Evolutionary conservation across 2,329 filamentous ascomycete species (phyloP).

Genomic region (Cryphonectria naterciae): DNA sequence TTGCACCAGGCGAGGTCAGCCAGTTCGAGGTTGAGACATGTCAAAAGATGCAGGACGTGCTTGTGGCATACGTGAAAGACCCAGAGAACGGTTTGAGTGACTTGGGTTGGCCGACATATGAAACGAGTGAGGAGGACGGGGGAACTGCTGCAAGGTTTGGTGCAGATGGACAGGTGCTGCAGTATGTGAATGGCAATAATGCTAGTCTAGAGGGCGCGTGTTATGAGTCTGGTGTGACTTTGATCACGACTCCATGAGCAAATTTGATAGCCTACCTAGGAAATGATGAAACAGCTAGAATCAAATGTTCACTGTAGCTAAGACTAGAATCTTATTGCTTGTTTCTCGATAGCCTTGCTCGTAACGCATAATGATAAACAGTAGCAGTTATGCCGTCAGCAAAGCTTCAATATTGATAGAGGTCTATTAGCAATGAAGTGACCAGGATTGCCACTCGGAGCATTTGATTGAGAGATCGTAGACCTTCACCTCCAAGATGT

Average conservation of each 20-base stretch:
- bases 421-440: neutral
- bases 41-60: constrained; percentile 30
- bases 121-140: constrained; percentile 1
- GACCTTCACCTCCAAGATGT: neutral
- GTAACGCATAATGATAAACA: too few relatives aligned
- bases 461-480: neutral
- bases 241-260: constrained; percentile 3
- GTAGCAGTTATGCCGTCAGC: too few relatives aligned
- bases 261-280: neutral
- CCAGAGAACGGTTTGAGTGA: constrained; percentile 49
- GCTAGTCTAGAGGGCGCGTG: constrained; percentile 9
- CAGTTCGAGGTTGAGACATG: constrained; percentile 20
- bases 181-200: constrained; percentile 16
- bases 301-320: neutral
- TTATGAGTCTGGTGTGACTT: constrained; percentile 3
- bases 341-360: too few relatives aligned
- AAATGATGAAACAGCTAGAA: neutral
- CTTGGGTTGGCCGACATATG: constrained; percentile 27
- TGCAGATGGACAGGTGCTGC: constrained; percentile 1
- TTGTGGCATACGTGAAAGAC: constrained; percentile 34
- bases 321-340: too few relatives aligned
- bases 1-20: constrained; percentile 16
- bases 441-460: neutral
- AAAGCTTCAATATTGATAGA: neutral
- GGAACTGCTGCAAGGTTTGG: constrained; percentile 14